Evolutionary conservation across 2,329 filamentous ascomycete species (phyloP).

Genomic region (Fusarium scirpi): DNA sequence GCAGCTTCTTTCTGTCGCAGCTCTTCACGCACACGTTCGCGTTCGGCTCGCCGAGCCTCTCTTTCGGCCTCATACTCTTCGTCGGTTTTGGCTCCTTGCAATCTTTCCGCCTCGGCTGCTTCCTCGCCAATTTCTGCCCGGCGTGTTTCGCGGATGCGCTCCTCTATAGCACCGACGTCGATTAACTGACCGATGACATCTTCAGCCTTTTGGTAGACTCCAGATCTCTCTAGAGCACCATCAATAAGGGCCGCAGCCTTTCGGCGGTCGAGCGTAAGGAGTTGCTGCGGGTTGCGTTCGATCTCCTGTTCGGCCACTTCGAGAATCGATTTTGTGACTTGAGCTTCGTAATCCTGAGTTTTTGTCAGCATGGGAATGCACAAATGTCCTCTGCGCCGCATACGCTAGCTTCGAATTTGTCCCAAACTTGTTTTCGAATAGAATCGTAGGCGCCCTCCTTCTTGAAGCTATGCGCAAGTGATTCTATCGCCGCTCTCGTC

Average conservation of each 20-base stretch:
- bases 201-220: constrained; percentile 79
- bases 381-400: neutral
- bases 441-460: constrained; percentile 87
- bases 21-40: constrained; percentile 72
- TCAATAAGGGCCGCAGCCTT: constrained; percentile 82
- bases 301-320: constrained; percentile 79
- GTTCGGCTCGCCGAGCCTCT: constrained; percentile 67
- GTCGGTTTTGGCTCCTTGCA: constrained; percentile 77
- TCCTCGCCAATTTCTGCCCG: constrained; percentile 76
- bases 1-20: constrained; percentile 69
- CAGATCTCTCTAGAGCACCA: constrained; percentile 80
- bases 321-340: constrained; percentile 74
- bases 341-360: constrained; percentile 74
- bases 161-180: constrained; percentile 74
- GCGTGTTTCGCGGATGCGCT: constrained; percentile 75
- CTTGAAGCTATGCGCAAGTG: constrained; percentile 83
- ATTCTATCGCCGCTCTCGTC: constrained; percentile 80
- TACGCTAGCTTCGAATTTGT: constrained; percentile 79
- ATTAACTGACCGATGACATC: constrained; percentile 76
- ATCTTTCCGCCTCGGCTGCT: constrained; percentile 72
- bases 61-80: constrained; percentile 78
- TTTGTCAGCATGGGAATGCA: constrained; percentile 39
- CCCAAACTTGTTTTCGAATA: constrained; percentile 81
- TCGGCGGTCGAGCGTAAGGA: constrained; percentile 78
- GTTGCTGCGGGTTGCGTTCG: constrained; percentile 76